Conservation (phyloP, 2,329 filamentous ascomycete genomes). For the Epichloe brachyelytri region DNA sequence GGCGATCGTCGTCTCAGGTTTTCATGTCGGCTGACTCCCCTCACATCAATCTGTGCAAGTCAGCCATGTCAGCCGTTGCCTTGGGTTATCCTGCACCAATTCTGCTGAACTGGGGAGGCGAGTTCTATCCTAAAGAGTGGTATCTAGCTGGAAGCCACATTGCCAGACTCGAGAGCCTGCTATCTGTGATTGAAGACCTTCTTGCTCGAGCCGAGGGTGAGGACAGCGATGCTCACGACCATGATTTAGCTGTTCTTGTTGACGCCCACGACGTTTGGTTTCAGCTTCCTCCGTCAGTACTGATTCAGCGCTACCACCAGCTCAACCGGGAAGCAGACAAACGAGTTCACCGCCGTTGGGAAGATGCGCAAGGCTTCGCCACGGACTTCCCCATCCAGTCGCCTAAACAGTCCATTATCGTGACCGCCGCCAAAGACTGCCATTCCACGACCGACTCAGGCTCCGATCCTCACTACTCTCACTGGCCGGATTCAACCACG, state of each 20-base stretch:
- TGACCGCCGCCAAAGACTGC: slow-evolving; percentile 24
- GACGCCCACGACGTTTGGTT: slow-evolving; percentile 28
- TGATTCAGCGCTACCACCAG: slow-evolving; percentile 23
- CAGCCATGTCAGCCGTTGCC: slow-evolving; percentile 24
- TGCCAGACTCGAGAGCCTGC: slow-evolving; percentile 21
- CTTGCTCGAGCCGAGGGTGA: slow-evolving; percentile 4
- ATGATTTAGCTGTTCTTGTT: slow-evolving; percentile 20
- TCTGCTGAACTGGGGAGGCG: slow-evolving; percentile 24
- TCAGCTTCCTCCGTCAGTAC: slow-evolving; percentile 24
- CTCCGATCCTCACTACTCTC: slow-evolving; percentile 21
- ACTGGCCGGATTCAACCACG: slow-evolving; percentile 25
- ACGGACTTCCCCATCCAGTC: not conserved
- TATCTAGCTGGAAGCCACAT: slow-evolving; percentile 26
- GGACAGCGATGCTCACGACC: slow-evolving; percentile 2
- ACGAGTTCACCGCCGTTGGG: slow-evolving; percentile 15
- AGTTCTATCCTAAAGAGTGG: slow-evolving; percentile 24
- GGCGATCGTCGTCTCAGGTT: slow-evolving; percentile 17
- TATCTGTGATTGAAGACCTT: slow-evolving; percentile 14
- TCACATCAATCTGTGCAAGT: slow-evolving; percentile 25
- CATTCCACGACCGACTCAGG: slow-evolving; percentile 20
- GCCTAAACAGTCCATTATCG: slow-evolving; percentile 17
- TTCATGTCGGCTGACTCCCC: slow-evolving; percentile 26
- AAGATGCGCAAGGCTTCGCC: slow-evolving; percentile 5
- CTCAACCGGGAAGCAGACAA: slow-evolving; percentile 22
- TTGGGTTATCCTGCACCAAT: slow-evolving; percentile 25